phyloP scores from a whole-genome alignment of 2,329 filamentous ascomycete species.

The Microascus cirrosus region DNA sequence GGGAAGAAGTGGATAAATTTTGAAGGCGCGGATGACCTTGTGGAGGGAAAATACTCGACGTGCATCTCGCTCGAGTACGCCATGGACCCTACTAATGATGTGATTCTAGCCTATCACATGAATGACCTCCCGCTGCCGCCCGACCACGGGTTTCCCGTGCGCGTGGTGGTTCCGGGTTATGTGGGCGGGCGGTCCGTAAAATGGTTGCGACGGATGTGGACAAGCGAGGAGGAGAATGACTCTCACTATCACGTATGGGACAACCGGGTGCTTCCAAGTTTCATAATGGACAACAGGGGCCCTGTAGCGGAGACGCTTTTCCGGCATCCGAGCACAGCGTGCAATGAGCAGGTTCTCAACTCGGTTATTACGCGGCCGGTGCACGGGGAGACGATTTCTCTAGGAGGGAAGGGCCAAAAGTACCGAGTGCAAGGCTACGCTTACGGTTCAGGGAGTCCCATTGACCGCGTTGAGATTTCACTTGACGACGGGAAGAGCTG shows the following conservation, averaged over 20 bases:
- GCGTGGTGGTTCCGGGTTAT: constrained; percentile 27
- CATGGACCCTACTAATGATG: constrained; percentile 33
- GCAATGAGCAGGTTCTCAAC: constrained; percentile 37
- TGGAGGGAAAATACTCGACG: constrained; percentile 34
- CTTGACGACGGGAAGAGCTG: constrained; percentile 34
- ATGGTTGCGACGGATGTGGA: constrained; percentile 29
- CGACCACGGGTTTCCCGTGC: constrained; percentile 33
- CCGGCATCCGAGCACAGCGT: constrained; percentile 32
- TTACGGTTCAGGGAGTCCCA: constrained; percentile 37
- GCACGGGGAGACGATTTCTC: constrained; percentile 29
- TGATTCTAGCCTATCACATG: constrained; percentile 36
- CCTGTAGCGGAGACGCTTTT: constrained; percentile 34
- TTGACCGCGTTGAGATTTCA: constrained; percentile 35
- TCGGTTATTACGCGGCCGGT: constrained; percentile 32
- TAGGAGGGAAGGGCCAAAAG: constrained; percentile 21
- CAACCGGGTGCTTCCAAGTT: constrained; percentile 37
- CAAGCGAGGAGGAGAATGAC: constrained; percentile 29
- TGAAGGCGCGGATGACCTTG: constrained; percentile 33
- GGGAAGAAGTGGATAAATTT: constrained; percentile 30
- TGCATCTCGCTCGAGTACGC: constrained; percentile 34
- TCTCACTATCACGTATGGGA: constrained; percentile 38
- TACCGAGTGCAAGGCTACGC: constrained; percentile 35
- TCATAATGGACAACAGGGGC: constrained; percentile 34
- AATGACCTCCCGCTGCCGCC: constrained; percentile 26
- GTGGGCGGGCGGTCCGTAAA: constrained; percentile 33